Conservation (phyloP, 192 early-diverging fungal genomes). For the Coemansia sp. region DNA sequence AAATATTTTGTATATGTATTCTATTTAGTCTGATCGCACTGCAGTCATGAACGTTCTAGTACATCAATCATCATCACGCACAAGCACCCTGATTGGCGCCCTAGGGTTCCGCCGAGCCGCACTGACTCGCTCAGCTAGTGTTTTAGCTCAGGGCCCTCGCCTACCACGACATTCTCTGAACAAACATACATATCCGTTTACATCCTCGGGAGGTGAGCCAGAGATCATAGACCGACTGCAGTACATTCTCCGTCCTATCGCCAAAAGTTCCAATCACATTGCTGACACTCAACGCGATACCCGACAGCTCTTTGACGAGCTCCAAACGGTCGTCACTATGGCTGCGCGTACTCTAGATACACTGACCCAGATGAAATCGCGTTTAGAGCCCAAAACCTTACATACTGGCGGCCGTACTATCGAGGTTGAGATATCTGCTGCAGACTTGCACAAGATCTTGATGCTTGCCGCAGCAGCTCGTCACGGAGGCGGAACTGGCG, state of each 20-base stretch:
- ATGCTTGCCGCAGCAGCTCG: neutral
- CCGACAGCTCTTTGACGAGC: conserved; percentile 4
- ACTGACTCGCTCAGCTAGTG: conserved; percentile 18
- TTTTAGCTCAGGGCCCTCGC: conserved; percentile 11
- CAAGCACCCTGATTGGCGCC: neutral
- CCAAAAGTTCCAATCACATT: neutral
- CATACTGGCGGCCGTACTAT: conserved; percentile 20
- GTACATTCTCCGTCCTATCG: conserved; percentile 24
- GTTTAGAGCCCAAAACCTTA: neutral
- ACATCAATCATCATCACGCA: too few relatives aligned
- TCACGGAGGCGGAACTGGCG: neutral
- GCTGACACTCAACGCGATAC: neutral
- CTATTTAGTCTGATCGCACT: neutral
- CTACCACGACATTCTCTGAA: neutral
- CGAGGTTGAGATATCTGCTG: conserved; percentile 29
- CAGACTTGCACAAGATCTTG: conserved; percentile 20
- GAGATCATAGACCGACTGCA: conserved; percentile 36
- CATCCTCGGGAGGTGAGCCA: neutral
- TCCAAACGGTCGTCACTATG: conserved; percentile 1
- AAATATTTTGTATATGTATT: neutral
- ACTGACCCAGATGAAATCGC: neutral
- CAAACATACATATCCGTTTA: neutral
- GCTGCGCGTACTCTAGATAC: conserved; percentile 1
- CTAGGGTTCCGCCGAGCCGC: neutral
- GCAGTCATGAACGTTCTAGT: too few relatives aligned